Conservation (phyloP, 495 filamentous ascomycete species). For the Filosporella fistucella region DNA sequence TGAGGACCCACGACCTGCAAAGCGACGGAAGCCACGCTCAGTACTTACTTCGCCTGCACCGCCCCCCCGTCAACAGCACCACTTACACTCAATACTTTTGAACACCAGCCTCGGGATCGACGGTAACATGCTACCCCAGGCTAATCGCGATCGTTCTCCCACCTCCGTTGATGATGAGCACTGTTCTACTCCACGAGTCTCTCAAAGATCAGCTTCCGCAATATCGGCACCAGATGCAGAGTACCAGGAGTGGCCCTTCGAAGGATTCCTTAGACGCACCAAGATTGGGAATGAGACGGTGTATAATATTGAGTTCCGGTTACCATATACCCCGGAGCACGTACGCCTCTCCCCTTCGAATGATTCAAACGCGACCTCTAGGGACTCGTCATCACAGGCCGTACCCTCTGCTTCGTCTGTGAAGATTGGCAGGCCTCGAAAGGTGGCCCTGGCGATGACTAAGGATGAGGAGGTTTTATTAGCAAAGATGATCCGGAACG, state of each 20-base stretch:
- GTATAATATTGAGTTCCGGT: constrained; percentile 16
- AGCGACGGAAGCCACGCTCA: constrained; percentile 6
- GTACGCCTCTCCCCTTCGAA: constrained; percentile 4
- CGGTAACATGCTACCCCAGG: constrained; percentile 4
- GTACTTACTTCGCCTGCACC: background rate
- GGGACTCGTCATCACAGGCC: constrained; percentile 2
- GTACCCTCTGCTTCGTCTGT: background rate
- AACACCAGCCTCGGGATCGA: too few relatives aligned
- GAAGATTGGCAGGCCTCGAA: background rate
- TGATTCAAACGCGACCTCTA: background rate
- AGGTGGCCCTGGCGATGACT: constrained; percentile 3
- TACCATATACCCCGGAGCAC: constrained; percentile 7
- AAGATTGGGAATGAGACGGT: constrained; percentile 15
- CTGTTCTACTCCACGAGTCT: constrained; percentile 10
- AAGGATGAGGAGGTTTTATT: constrained; percentile 4
- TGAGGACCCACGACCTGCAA: background rate
- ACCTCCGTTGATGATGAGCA: constrained; percentile 8
- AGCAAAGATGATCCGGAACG: constrained; percentile 6
- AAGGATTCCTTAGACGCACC: constrained; percentile 17
- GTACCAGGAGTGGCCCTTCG: constrained; percentile 19
- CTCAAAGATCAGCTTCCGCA: constrained; percentile 11
- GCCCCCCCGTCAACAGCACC: background rate
- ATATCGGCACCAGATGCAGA: constrained; percentile 11
- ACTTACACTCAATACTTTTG: too few relatives aligned
- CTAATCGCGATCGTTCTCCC: background rate